A percentile compares a stretch with the other conserved stretches of the same genome.
phyloP scores from a whole-genome alignment of 345 rosid genomes.

The Syzygium oleosum region DNA sequence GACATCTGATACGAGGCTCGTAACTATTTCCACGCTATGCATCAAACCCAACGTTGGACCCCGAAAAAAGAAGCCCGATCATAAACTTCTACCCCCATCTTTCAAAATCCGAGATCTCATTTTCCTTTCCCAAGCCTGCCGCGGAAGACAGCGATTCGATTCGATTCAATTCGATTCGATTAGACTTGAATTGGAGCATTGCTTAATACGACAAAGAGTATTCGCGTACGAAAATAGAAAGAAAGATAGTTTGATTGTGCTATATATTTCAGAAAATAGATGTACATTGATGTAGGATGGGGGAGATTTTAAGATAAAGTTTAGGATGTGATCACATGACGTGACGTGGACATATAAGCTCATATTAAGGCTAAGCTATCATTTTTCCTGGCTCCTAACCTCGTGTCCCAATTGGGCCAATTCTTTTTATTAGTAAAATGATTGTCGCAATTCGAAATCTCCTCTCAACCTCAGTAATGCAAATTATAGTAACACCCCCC shows the following conservation, averaged over 20 bases:
- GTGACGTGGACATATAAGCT: not conserved
- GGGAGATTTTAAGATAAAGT: not conserved
- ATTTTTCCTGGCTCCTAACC: not conserved
- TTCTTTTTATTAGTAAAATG: not conserved
- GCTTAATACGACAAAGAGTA: not conserved
- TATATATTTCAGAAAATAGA: too few species aligned
- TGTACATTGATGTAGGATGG: not conserved
- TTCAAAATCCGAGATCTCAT: not conserved
- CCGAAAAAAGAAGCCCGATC: not conserved
- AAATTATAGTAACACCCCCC: not conserved
- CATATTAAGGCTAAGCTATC: not conserved
- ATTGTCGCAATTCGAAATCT: not conserved
- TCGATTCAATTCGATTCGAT: not conserved
- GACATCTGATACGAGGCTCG: not conserved
- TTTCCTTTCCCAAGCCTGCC: not conserved
- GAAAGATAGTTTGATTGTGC: not conserved
- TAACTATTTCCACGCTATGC: not conserved
- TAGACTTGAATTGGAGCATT: fast-evolving
- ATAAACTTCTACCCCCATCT: not conserved
- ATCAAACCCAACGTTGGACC: not conserved
- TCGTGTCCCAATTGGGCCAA: not conserved
- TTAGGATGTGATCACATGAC: not conserved
- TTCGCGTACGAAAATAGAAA: not conserved
- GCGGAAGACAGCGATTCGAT: not conserved
- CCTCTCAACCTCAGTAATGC: not conserved